A percentile compares a stretch with the other conserved stretches of the same genome.
These are phyloP conservation scores for Linnemannia elongata DNA, from an alignment of 192 early-diverging fungal genomes.

Conservation along the genomic window DNA sequence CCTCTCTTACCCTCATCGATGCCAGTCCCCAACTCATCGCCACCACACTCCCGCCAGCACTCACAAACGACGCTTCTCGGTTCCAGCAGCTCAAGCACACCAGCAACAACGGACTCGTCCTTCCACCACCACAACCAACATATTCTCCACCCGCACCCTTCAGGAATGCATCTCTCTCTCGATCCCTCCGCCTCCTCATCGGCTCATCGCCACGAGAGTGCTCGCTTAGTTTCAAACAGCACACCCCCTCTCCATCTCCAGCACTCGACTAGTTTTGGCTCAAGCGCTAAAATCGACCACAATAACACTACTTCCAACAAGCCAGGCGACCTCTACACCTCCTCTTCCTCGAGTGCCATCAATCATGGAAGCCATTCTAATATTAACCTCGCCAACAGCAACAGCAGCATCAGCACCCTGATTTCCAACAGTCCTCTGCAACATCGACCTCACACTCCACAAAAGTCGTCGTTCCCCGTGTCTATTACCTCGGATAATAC, in stretches of 20 bases:
- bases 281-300: slow-evolving; percentile 2
- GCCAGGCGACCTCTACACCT: slow-evolving; percentile 10
- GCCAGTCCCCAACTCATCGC: background rate
- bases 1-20: background rate
- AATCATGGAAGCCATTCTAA: slow-evolving; percentile 6
- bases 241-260: slow-evolving; percentile 4
- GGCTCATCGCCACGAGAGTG: slow-evolving; percentile 5
- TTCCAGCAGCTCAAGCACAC: slow-evolving; percentile 4
- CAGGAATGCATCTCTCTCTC: background rate
- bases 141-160: background rate
- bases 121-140: slow-evolving; percentile 13
- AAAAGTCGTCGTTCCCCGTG: slow-evolving; percentile 35
- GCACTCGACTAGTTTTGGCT: slow-evolving; percentile 2
- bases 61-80: slow-evolving; percentile 18
- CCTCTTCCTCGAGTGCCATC: background rate
- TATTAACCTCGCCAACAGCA: slow-evolving; percentile 15
- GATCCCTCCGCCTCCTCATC: background rate
- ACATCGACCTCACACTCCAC: slow-evolving; percentile 41
- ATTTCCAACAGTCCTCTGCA: slow-evolving; percentile 25
- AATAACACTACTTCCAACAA: background rate
- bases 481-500: slow-evolving; percentile 34
- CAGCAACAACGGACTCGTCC: background rate
- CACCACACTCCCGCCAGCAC: slow-evolving; percentile 6
- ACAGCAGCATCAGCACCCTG: slow-evolving; percentile 26
- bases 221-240: background rate